phyloP scores from a whole-genome alignment of 108 stramenopile species.

The Asterionellopsis glacialis region DNA sequence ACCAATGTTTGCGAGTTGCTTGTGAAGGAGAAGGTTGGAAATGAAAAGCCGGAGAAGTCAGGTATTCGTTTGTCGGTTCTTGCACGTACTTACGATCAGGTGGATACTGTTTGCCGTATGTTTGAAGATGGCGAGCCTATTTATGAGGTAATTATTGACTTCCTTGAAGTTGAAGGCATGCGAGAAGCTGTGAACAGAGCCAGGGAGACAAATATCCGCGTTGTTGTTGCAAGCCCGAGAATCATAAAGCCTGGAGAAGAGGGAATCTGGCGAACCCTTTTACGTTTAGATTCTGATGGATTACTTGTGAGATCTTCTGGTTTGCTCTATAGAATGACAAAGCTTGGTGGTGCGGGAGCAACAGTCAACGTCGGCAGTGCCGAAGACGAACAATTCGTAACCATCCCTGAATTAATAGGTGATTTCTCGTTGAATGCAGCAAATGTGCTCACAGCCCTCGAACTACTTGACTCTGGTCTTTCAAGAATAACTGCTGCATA shows the following conservation, averaged over 20 bases:
- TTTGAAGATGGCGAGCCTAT: conserved; percentile 25
- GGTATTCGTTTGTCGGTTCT: conserved; percentile 33
- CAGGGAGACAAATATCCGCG: conserved; percentile 24
- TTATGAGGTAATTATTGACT: conserved; percentile 70
- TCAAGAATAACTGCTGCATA: conserved; percentile 53
- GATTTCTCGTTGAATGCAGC: conserved; percentile 74
- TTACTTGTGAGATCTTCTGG: conserved; percentile 66
- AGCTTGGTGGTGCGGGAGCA: conserved; percentile 37
- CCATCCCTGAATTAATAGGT: conserved; percentile 57
- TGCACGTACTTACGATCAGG: conserved; percentile 45
- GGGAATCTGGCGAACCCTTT: conserved; percentile 56
- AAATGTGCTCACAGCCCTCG: conserved; percentile 56
- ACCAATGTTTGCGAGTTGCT: too few relatives aligned
- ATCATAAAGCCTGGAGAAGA: conserved; percentile 72
- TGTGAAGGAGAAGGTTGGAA: background rate
- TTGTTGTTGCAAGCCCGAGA: conserved; percentile 63
- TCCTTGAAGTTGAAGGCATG: conserved; percentile 71
- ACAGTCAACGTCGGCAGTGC: conserved; percentile 7
- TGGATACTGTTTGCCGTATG: conserved; percentile 51
- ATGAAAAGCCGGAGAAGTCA: background rate
- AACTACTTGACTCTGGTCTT: conserved; percentile 46
- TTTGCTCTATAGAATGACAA: conserved; percentile 42
- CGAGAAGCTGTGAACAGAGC: conserved; percentile 44
- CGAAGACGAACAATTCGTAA: conserved; percentile 26
- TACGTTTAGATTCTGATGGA: conserved; percentile 52